A percentile compares a stretch with the other conserved stretches of the same genome.
These are phyloP conservation scores for Pseudopithomyces maydicus DNA, from an alignment of 2,329 filamentous ascomycete genomes.

Conservation along the genomic window DNA sequence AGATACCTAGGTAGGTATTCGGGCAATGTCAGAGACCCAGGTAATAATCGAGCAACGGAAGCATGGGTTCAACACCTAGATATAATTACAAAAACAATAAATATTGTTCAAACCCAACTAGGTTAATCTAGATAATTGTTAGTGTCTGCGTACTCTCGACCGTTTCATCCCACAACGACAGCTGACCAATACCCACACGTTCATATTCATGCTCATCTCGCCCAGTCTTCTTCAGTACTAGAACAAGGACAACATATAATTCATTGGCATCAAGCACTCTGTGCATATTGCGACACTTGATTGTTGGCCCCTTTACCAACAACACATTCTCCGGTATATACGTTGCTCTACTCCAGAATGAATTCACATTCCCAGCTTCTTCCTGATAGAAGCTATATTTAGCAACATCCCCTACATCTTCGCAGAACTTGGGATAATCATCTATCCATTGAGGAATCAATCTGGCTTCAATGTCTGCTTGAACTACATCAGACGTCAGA, in stretches of 20 bases:
- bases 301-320: constrained; percentile 4
- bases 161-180: not conserved
- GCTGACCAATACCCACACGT: not conserved
- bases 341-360: constrained; percentile 4
- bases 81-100: too few relatives aligned
- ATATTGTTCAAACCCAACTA: too few relatives aligned
- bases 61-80: too few relatives aligned
- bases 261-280: not conserved
- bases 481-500: not conserved
- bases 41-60: too few relatives aligned
- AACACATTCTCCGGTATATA: constrained; percentile 5
- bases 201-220: not conserved
- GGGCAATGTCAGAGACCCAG: too few relatives aligned
- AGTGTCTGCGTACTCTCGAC: not conserved
- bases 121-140: not conserved
- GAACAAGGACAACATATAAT: not conserved
- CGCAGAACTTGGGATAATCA: too few relatives aligned
- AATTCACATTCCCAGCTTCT: not conserved
- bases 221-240: not conserved
- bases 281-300: not conserved
- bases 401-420: too few relatives aligned
- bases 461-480: not conserved
- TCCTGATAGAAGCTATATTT: too few relatives aligned
- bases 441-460: not conserved
- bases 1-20: too few relatives aligned